phyloP scores from a whole-genome alignment of 495 filamentous ascomycete genomes.

The Penicillium lagena region DNA sequence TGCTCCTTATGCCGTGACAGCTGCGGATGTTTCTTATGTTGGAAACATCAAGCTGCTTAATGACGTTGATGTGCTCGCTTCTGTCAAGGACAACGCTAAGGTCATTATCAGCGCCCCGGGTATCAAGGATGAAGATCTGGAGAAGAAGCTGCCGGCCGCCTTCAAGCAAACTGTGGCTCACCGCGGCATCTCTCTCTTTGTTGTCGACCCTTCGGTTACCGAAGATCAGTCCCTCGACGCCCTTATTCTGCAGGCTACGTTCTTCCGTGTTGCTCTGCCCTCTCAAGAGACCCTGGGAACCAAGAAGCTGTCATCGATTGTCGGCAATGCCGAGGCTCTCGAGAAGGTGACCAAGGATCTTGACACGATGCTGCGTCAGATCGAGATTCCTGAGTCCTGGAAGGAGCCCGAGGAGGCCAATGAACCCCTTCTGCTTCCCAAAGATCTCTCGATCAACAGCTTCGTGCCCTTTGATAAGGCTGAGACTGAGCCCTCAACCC shows the following conservation, averaged over 20 bases:
- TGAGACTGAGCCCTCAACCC: slow-evolving; percentile 57
- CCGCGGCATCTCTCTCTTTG: slow-evolving; percentile 61
- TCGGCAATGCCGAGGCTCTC: slow-evolving; percentile 48
- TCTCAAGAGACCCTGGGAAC: slow-evolving; percentile 43
- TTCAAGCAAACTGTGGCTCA: slow-evolving; percentile 62
- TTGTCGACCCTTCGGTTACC: slow-evolving; percentile 60
- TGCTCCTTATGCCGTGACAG: slow-evolving; percentile 70
- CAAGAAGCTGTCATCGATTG: slow-evolving; percentile 53
- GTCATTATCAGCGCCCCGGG: slow-evolving; percentile 70
- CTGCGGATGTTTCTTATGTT: slow-evolving; percentile 73
- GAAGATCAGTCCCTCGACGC: slow-evolving; percentile 57
- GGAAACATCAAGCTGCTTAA: slow-evolving; percentile 73
- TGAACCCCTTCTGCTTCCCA: slow-evolving; percentile 43
- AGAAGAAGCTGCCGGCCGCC: slow-evolving; percentile 70
- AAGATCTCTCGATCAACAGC: slow-evolving; percentile 65
- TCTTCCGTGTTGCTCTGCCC: slow-evolving; percentile 65
- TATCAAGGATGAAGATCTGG: slow-evolving; percentile 79
- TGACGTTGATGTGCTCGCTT: slow-evolving; percentile 64
- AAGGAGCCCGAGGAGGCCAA: slow-evolving; percentile 55
- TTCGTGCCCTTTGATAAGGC: slow-evolving; percentile 76
- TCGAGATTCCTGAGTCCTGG: slow-evolving; percentile 78
- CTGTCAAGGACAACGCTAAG: slow-evolving; percentile 62
- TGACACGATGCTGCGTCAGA: slow-evolving; percentile 57
- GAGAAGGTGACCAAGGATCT: slow-evolving; percentile 60
- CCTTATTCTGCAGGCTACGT: slow-evolving; percentile 67